A percentile compares a stretch with the other conserved stretches of the same genome.
Conservation (phyloP, 345 rosid genomes). For the Arabis hirsuta region DNA sequence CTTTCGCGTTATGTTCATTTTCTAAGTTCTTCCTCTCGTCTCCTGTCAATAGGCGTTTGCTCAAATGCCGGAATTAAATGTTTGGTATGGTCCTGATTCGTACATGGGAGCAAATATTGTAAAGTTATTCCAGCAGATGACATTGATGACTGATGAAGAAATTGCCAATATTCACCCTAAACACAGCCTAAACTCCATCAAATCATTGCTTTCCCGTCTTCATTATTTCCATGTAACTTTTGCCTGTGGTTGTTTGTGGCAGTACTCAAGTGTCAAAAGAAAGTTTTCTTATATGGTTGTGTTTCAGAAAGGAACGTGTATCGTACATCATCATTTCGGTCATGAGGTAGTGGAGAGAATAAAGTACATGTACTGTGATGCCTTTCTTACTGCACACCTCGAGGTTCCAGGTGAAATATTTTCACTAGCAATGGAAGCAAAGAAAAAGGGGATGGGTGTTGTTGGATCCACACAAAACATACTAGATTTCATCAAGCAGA, state of each 20-base stretch:
- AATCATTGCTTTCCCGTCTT: slow-evolving; percentile 67
- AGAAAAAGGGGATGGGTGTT: slow-evolving; percentile 91
- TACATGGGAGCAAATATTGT: slow-evolving; percentile 98
- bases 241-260: background rate
- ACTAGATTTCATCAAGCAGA: slow-evolving; percentile 80
- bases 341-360: slow-evolving; percentile 88
- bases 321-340: slow-evolving; percentile 94
- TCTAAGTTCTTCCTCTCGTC: slow-evolving; percentile 16
- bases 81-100: slow-evolving; percentile 97
- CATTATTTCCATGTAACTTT: slow-evolving; percentile 75
- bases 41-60: slow-evolving; percentile 69
- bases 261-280: background rate
- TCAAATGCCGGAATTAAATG: slow-evolving; percentile 72
- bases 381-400: slow-evolving; percentile 92
- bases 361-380: slow-evolving; percentile 84
- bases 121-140: slow-evolving; percentile 86
- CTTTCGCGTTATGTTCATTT: slow-evolving; percentile 10
- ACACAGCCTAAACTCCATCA: slow-evolving; percentile 68
- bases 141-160: slow-evolving; percentile 88
- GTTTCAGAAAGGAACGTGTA: slow-evolving; percentile 81
- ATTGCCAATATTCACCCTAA: slow-evolving; percentile 72
- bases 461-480: slow-evolving; percentile 95
- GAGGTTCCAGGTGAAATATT: slow-evolving; percentile 99
- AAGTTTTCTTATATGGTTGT: slow-evolving; percentile 14
- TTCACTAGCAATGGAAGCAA: slow-evolving; percentile 93